A percentile compares a stretch with the other conserved stretches of the same genome.
These are phyloP conservation scores for Macrotyloma uniflorum DNA, from an alignment of 306 rosid genomes.

Conservation along the genomic window DNA sequence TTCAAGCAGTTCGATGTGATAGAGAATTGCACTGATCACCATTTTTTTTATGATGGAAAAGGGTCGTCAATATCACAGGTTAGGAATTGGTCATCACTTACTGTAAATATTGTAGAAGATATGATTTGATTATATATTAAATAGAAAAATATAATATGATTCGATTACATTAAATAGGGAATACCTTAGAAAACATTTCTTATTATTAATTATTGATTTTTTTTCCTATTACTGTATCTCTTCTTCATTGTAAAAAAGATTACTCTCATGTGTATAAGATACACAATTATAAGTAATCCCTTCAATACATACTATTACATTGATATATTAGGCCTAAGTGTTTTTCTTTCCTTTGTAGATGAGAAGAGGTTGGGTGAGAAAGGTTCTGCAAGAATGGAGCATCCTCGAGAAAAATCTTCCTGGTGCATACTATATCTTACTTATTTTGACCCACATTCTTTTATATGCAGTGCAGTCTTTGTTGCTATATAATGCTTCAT, in stretches of 20 bases:
- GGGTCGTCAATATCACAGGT: conserved; percentile 69
- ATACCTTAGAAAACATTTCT: too few species aligned
- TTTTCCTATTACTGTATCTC: too few species aligned
- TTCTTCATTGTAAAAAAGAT: too few species aligned
- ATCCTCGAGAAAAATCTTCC: conserved; percentile 84
- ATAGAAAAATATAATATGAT: too few species aligned
- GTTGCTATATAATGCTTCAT: not conserved
- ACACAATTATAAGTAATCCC: too few species aligned
- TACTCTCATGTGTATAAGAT: too few species aligned
- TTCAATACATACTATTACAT: not conserved
- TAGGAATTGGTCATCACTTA: conserved; percentile 36
- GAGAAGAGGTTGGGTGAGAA: conserved; percentile 80
- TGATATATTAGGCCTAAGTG: conserved; percentile 35
- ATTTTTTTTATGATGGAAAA: conserved; percentile 58
- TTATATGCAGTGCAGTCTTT: conserved; percentile 3
- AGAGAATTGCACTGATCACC: conserved; percentile 75
- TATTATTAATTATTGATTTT: not conserved
- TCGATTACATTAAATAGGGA: too few species aligned
- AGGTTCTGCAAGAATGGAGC: conserved; percentile 95
- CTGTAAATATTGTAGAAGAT: not conserved
- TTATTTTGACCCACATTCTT: conserved; percentile 11
- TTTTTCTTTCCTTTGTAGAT: conserved; percentile 51
- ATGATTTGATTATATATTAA: too few species aligned
- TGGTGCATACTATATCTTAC: conserved; percentile 55
- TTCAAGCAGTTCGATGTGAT: conserved; percentile 75